phyloP scores from a whole-genome alignment of 768 basidiomycete genomes.

The Lactarius tabidus region DNA sequence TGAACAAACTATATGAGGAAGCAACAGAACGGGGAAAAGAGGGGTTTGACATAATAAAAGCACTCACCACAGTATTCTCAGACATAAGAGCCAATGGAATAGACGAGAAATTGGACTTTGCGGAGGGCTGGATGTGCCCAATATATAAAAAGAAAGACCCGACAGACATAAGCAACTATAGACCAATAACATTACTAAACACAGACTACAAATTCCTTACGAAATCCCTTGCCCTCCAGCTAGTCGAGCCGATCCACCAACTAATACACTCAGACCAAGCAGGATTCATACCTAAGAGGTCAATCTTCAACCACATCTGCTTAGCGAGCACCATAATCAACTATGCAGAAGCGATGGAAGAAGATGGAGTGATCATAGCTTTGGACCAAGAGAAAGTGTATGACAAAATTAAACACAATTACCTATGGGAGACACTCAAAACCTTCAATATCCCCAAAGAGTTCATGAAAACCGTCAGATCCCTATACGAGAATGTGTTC shows the following conservation, averaged over 20 bases:
- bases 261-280: conserved; percentile 9
- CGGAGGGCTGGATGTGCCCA: no score
- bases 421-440: conserved; percentile 6
- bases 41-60: not conserved
- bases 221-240: no score
- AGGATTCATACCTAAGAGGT: not conserved
- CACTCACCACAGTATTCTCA: not conserved
- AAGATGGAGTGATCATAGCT: not conserved
- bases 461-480: not conserved
- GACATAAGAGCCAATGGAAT: not conserved
- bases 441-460: not conserved
- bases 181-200: no score
- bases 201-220: no score
- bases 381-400: not conserved
- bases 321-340: not conserved
- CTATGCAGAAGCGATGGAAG: not conserved
- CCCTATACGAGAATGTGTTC: not conserved
- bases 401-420: not conserved
- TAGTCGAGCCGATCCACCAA: no score
- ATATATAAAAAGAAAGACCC: no score
- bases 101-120: not conserved
- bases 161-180: no score
- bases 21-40: not conserved
- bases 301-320: conserved; percentile 4
- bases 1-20: not conserved